Conservation (phyloP, 148 eudicot species). For the Vaccinium darrowii region DNA sequence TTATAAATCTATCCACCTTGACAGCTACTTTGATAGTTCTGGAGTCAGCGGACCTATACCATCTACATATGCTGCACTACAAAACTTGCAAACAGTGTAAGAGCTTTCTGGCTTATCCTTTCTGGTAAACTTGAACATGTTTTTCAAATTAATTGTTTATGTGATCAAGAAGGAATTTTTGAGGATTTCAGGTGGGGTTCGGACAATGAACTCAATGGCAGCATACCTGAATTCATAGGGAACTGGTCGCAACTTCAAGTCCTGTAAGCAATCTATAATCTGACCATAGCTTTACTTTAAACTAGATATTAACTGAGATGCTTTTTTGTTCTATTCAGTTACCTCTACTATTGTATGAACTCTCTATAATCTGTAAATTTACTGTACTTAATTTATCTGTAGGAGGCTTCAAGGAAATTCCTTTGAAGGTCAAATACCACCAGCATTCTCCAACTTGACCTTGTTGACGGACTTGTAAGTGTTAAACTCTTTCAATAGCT, state of each 20-base stretch:
- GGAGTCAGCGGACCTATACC: slow-evolving; percentile 64
- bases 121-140: neutral
- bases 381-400: slow-evolving; percentile 3
- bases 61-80: slow-evolving; percentile 30
- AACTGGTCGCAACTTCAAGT: slow-evolving; percentile 4
- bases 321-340: neutral
- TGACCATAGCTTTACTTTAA: neutral
- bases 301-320: neutral
- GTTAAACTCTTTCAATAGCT: neutral
- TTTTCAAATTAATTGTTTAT: neutral
- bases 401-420: slow-evolving; percentile 71
- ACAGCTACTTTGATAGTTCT: slow-evolving; percentile 64
- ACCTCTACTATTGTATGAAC: neutral
- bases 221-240: slow-evolving; percentile 68
- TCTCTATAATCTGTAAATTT: neutral
- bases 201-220: slow-evolving; percentile 57
- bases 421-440: slow-evolving; percentile 62
- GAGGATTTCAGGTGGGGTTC: slow-evolving; percentile 70
- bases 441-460: slow-evolving; percentile 43
- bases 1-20: slow-evolving; percentile 15
- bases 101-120: slow-evolving; percentile 19
- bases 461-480: slow-evolving; percentile 55
- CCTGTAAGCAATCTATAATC: slow-evolving; percentile 29
- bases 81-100: slow-evolving; percentile 52
- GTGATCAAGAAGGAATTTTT: neutral